These are phyloP conservation scores for Nitzschia inconspicua DNA, from an alignment of 108 stramenopile genomes.

Conservation along the genomic window DNA sequence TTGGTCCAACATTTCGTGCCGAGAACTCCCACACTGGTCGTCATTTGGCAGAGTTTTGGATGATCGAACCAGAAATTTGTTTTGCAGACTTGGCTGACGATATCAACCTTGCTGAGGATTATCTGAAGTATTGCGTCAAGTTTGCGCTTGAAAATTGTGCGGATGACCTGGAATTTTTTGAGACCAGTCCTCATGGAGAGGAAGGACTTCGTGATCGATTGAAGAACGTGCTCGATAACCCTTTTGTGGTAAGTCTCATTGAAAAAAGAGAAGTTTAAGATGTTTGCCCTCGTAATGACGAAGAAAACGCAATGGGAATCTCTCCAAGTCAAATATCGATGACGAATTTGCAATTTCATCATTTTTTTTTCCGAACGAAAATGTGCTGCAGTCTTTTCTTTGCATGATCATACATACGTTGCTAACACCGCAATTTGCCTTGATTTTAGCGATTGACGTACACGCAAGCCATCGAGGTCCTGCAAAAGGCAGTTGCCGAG, in stretches of 20 bases:
- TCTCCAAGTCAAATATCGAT: constrained; percentile 49
- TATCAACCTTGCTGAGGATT: constrained; percentile 92
- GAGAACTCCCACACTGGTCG: constrained; percentile 94
- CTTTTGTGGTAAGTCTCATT: constrained; percentile 46
- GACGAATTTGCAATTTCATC: constrained; percentile 33
- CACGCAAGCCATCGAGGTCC: constrained; percentile 75
- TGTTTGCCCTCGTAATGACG: constrained; percentile 37
- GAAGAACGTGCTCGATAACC: constrained; percentile 58
- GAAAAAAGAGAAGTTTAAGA: background rate
- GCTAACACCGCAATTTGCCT: background rate
- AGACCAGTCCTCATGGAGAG: constrained; percentile 63
- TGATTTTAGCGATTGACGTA: constrained; percentile 62
- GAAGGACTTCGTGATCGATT: constrained; percentile 58
- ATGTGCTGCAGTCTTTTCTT: constrained; percentile 5
- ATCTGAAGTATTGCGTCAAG: constrained; percentile 86
- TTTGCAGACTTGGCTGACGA: constrained; percentile 82
- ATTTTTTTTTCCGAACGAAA: constrained; percentile 9
- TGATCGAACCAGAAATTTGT: constrained; percentile 93
- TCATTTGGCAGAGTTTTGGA: constrained; percentile 95
- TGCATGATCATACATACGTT: background rate
- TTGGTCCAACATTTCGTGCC: constrained; percentile 92
- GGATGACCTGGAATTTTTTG: constrained; percentile 89
- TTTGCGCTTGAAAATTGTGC: constrained; percentile 85
- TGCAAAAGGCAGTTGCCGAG: constrained; percentile 50
- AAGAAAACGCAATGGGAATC: constrained; percentile 67